These are phyloP conservation scores for Mycena haematopus DNA, from an alignment of 768 basidiomycete species.

Conservation along the genomic window DNA sequence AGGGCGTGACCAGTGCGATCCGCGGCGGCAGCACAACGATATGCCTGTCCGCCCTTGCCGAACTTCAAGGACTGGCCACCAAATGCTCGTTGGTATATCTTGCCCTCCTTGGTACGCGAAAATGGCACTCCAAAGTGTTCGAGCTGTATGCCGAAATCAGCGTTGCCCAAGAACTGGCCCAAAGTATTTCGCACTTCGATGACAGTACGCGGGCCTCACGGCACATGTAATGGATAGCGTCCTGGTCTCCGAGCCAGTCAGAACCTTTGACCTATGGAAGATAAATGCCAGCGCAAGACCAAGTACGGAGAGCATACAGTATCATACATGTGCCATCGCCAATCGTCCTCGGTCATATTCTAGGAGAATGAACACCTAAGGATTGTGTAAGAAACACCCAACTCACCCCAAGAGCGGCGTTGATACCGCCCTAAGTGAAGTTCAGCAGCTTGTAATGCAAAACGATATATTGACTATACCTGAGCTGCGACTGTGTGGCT, in stretches of 20 bases:
- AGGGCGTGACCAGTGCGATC: slow-evolving; percentile 99
- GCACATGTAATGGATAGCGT: slow-evolving; percentile 99
- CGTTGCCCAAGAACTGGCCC: not conserved
- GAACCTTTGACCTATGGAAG: slow-evolving; percentile 92
- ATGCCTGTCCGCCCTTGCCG: slow-evolving; percentile 98
- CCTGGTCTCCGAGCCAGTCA: slow-evolving; percentile 99
- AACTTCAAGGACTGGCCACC: slow-evolving; percentile 97
- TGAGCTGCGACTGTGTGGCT: slow-evolving; percentile 99
- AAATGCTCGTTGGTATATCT: slow-evolving; percentile 99
- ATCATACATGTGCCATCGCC: slow-evolving; percentile 99
- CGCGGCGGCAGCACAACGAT: slow-evolving; percentile 97
- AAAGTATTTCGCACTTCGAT: slow-evolving; percentile 69
- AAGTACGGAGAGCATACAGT: slow-evolving; percentile 59
- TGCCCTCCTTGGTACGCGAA: slow-evolving; percentile 97
- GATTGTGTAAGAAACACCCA: slow-evolving; percentile 12
- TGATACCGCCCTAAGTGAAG: slow-evolving; percentile 87
- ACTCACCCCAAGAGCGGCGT: slow-evolving; percentile 92
- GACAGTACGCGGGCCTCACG: slow-evolving; percentile 94
- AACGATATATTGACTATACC: slow-evolving; percentile 46
- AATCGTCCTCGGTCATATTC: slow-evolving; percentile 99
- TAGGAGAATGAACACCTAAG: slow-evolving; percentile 36
- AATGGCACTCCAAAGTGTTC: slow-evolving; percentile 99
- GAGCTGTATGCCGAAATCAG: slow-evolving; percentile 57
- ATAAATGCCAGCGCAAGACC: slow-evolving; percentile 22
- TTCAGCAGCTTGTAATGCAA: slow-evolving; percentile 21